Evolutionary conservation across 1,284 basidiomycete genomes (phyloP), one percentile per base, ranked within the genome.

Genomic region (Meira nashicola): DNA sequence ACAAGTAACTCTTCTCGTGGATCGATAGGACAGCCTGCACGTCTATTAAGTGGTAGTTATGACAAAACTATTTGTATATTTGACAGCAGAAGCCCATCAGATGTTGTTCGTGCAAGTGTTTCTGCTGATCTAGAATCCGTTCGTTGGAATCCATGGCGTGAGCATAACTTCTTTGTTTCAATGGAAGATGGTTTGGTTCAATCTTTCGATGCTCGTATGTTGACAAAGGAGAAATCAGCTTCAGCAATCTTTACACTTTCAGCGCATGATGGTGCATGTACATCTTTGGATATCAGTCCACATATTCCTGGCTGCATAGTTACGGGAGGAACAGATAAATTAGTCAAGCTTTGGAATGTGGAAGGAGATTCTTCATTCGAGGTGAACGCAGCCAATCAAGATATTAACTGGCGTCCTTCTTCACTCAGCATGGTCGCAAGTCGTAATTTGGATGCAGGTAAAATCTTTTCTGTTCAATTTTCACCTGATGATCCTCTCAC

Each of bases 401-500:
- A 48, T n/a, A 23, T 48, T 5, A 23, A 48, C 8, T 15, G 17
- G n/a, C 17, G 21, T 8, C 50, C 53, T 53, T 54, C 48, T 1
- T 62, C 63, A 6, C 90, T 97, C 74, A 92, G 87, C 78, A 82
- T 98, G 67, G 92, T 92, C 5, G 88, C 88, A 0, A 88, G 87
- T 11, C 81, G 92, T 62, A 93, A 99, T 79, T 83, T 99, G n/a
- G 93, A 91, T 46, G 86, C 96, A 51, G 94, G 94, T 79, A 95
- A 95, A 82, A 88, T 98, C 17, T 98, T 98, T 80, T 88, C 92
- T 1, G 84, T 88, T 0, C 82, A 84, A 2, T 97, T 90, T 83
- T 93, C 90, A 21, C 94, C 95, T 0, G 92, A 97, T 78, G 90
- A 95, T 71, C 89, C 93, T 0, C 85, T 97, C 55, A 95, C 91